Evolutionary conservation across 148 eudicot genomes (phyloP).

Genomic region (Camellia lanceoleosa): DNA sequence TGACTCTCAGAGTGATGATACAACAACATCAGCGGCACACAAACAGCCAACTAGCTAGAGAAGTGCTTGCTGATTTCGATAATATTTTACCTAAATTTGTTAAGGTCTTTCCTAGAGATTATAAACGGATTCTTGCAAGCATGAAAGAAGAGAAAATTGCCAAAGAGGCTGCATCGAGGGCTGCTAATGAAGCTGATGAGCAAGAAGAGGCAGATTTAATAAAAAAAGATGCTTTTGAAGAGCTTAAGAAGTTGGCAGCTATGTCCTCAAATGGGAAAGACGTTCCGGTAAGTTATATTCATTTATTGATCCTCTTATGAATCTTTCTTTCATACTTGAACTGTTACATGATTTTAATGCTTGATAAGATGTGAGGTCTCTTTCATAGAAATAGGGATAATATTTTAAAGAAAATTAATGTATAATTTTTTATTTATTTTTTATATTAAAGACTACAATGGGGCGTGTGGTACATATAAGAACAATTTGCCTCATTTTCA

Average conservation of each 20-base stretch:
- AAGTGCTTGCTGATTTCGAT: conserved; percentile 79
- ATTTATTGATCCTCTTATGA: too few relatives aligned
- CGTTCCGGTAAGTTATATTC: conserved; percentile 32
- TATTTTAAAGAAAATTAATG: background rate
- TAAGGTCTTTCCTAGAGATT: conserved; percentile 96
- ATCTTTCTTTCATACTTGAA: background rate
- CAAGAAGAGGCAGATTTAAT: conserved; percentile 60
- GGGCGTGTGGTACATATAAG: background rate
- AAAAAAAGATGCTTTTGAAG: conserved; percentile 87
- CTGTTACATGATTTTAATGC: background rate
- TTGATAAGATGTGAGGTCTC: background rate
- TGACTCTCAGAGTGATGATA: conserved; percentile 83
- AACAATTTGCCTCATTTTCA: background rate
- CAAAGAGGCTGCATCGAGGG: conserved; percentile 48
- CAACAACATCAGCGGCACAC: conserved; percentile 99
- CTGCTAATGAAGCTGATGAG: conserved; percentile 49
- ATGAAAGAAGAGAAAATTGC: conserved; percentile 55
- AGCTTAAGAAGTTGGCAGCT: conserved; percentile 81
- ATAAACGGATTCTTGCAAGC: conserved; percentile 76
- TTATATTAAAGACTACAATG: background rate
- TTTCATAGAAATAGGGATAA: background rate
- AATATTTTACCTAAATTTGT: conserved; percentile 67
- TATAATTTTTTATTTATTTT: background rate
- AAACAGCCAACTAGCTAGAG: conserved; percentile 73
- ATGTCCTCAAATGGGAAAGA: conserved; percentile 31